These are phyloP conservation scores for Ophiostoma pallidulum DNA, from an alignment of 2,329 filamentous ascomycete species.

Conservation along the genomic window DNA sequence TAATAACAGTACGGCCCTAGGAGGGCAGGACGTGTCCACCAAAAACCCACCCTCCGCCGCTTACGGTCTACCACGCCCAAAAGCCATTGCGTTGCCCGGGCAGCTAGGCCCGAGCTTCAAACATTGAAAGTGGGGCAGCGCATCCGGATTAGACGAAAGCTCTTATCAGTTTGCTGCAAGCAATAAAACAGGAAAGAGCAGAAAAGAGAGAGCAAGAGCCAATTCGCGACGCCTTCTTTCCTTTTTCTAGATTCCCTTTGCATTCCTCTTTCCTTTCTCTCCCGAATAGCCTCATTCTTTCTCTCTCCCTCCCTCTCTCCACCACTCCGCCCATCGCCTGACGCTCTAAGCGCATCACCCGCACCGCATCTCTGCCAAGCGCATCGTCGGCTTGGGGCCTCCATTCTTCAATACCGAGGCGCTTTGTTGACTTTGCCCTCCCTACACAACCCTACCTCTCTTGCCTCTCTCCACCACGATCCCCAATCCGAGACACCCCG, in stretches of 20 bases:
- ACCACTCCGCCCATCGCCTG: slow-evolving; percentile 12
- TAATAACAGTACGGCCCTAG: no score
- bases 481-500: slow-evolving; percentile 1
- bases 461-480: neutral
- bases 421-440: slow-evolving; percentile 7
- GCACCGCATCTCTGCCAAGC: slow-evolving; percentile 2
- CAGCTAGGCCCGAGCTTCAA: slow-evolving; percentile 18
- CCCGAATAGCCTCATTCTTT: neutral
- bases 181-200: slow-evolving; percentile 1
- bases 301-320: slow-evolving; percentile 8
- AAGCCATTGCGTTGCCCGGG: slow-evolving; percentile 16
- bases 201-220: neutral
- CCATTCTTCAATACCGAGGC: no score
- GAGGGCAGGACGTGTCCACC: neutral
- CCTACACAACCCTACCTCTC: neutral
- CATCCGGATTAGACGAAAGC: neutral
- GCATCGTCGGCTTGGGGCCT: neutral
- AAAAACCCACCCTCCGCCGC: neutral
- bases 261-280: neutral
- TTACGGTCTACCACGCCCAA: neutral
- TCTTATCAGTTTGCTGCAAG: slow-evolving; percentile 7
- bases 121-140: slow-evolving; percentile 7
- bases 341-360: no score
- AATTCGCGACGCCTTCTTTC: neutral
- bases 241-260: neutral